Base-by-base conservation (phyloP, 129 eudicot genomes). In the Erigeron canadensis region DNA sequence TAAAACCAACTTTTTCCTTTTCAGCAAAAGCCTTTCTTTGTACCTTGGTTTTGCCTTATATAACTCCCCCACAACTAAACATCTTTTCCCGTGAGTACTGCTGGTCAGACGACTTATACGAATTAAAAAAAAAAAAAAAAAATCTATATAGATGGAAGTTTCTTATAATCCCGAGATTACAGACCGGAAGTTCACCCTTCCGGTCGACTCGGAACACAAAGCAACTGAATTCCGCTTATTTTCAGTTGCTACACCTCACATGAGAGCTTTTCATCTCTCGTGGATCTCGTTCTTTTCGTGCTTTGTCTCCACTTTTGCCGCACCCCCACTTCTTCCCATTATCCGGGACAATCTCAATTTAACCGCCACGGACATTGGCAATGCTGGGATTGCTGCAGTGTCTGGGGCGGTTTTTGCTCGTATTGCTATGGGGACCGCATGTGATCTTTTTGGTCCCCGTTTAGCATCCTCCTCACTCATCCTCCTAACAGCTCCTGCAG, bases 321-420 rank as follows among this genome's bases (percentile, higher is more conserved):
- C 95, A 0, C 95, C 95, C 0, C 97, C 97, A 1, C 88, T 91
- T 7, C 79, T 91, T 18, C 95, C 97, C 5, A 78, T 91, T 62
- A 91, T 91, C 67, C 91, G 97, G 0, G 95, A 87, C 63, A 76
- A 91, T 50, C 90, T 91, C 8, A 7, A 84, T 39, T 77, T 91
- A 8, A 87, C 95, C 8, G 75, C 91, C 46, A 87, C 89, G 8
- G 97, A 85, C 82, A 86, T 88, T 22, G 95, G 95, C 7, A 88
- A 87, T 57, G 95, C 97, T n/a, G 97, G 97, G 7, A 86, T 91
- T 41, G 97, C 95, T 0, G 84, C 97, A 1, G 95, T 91, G 6
- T 87, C 97, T 6, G 97, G 97, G 8, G 91, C 91, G 3, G 86
- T 90, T 34, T 87, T 90, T 5, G 89, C 97, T 19, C 82, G 97